Conservation (phyloP, 768 basidiomycete genomes). For the Suillus ampliporus region DNA sequence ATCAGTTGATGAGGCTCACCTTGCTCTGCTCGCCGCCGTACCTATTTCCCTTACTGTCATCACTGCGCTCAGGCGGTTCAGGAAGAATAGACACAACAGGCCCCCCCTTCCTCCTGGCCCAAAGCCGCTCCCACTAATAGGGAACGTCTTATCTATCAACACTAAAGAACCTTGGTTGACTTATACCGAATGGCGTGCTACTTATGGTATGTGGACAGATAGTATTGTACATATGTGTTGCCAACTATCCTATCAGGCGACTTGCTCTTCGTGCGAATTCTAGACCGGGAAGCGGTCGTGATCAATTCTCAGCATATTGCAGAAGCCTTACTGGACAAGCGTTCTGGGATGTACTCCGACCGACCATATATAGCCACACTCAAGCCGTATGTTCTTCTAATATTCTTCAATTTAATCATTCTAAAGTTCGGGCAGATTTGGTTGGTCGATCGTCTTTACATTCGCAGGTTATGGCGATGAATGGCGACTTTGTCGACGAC, state of each 20-base stretch:
- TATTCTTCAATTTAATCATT: neutral
- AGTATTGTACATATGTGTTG: neutral
- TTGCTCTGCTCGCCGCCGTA: neutral
- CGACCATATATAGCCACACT: constrained; percentile 10
- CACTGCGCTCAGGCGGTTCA: neutral
- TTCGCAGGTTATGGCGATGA: constrained; percentile 9
- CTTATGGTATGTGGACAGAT: constrained; percentile 7
- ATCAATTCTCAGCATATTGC: constrained; percentile 12
- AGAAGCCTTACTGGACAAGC: constrained; percentile 12
- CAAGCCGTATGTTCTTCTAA: constrained; percentile 1
- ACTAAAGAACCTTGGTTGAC: constrained; percentile 8
- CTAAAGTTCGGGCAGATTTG: constrained; percentile 4
- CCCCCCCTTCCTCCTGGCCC: constrained; percentile 10
- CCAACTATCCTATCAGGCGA: neutral
- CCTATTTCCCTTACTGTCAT: neutral
- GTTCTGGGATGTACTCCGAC: constrained; percentile 14
- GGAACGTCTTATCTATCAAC: constrained; percentile 6
- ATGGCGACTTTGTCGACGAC: constrained; percentile 37
- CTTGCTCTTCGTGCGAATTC: constrained; percentile 1
- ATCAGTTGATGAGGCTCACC: neutral
- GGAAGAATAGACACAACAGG: neutral
- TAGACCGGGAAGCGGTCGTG: neutral
- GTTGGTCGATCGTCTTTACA: constrained; percentile 6
- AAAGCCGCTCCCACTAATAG: constrained; percentile 7
- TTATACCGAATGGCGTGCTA: constrained; percentile 3